Conservation (phyloP, 2,329 filamentous ascomycete species). For the Fusarium pseudograminearum region DNA sequence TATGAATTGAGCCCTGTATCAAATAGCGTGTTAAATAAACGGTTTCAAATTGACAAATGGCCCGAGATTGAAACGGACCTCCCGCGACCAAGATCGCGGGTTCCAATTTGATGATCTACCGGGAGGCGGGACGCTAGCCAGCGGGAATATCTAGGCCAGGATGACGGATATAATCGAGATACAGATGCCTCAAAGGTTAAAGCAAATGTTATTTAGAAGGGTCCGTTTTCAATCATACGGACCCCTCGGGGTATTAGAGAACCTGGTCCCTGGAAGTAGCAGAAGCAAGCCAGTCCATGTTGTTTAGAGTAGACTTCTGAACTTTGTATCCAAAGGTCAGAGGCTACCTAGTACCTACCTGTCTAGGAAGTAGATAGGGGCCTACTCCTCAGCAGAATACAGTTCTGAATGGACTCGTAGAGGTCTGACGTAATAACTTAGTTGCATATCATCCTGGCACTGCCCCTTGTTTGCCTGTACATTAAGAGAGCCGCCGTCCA, state of each 20-base stretch:
- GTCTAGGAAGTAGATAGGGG: background rate
- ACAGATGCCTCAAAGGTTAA: background rate
- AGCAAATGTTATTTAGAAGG: background rate
- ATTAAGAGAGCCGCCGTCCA: background rate
- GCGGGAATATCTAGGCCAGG: background rate
- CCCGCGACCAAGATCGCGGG: slow-evolving; percentile 5
- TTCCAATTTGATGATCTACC: slow-evolving; percentile 12
- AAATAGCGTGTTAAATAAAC: background rate
- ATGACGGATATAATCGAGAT: background rate
- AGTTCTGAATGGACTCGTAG: background rate
- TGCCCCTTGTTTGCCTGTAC: slow-evolving; percentile 7
- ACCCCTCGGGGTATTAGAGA: background rate
- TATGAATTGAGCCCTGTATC: background rate
- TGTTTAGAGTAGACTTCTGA: background rate
- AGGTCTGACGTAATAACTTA: slow-evolving; percentile 18
- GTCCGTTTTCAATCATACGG: background rate
- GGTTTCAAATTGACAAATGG: slow-evolving; percentile 5
- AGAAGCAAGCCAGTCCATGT: background rate
- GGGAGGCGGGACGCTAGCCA: background rate
- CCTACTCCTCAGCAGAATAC: background rate
- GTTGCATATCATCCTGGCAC: slow-evolving; percentile 2
- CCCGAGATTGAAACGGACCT: background rate
- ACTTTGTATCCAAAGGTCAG: background rate
- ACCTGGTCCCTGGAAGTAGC: background rate
- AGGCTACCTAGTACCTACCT: background rate